These are phyloP conservation scores for Kwoniella sp. DNA, from an alignment of 768 basidiomycete species.

Conservation along the genomic window DNA sequence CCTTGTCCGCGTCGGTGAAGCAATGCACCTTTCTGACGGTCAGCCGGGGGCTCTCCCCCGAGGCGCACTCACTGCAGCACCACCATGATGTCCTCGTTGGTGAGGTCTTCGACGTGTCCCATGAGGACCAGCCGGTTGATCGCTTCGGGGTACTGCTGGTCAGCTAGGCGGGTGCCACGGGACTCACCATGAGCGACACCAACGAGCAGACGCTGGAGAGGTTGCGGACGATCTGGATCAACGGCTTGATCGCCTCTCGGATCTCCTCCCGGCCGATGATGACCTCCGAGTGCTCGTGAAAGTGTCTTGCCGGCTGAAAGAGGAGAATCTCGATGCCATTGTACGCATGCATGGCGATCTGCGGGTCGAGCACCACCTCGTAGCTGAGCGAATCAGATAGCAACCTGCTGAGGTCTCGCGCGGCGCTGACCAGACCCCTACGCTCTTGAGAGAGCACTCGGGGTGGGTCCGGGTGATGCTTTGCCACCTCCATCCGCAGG, in stretches of 20 bases:
- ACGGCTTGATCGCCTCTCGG: background rate
- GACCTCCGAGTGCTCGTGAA: background rate
- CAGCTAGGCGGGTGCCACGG: background rate
- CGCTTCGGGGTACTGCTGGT: conserved; percentile 9
- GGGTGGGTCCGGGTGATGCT: too few species aligned
- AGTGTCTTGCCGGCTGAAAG: background rate
- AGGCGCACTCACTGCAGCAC: conserved; percentile 5
- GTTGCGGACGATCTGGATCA: conserved; percentile 1
- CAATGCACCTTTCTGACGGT: conserved; percentile 7
- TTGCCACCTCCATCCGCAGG: conserved; percentile 2
- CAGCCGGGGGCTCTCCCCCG: background rate
- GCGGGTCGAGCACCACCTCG: conserved; percentile 4
- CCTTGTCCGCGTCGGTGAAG: conserved; percentile 2
- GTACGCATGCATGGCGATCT: conserved; percentile 13
- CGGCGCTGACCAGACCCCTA: background rate
- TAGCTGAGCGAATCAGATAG: conserved; percentile 1
- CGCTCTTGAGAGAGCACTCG: background rate
- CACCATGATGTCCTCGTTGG: conserved; percentile 7
- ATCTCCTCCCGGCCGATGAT: background rate
- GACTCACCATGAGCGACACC: conserved; percentile 10
- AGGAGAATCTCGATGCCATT: conserved; percentile 14
- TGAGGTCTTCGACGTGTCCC: conserved; percentile 9
- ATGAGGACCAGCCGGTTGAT: conserved; percentile 15
- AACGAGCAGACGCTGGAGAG: background rate
- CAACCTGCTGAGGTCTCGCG: background rate